Conservation (phyloP, 768 basidiomycete species). For the Tylopilus balloui region DNA sequence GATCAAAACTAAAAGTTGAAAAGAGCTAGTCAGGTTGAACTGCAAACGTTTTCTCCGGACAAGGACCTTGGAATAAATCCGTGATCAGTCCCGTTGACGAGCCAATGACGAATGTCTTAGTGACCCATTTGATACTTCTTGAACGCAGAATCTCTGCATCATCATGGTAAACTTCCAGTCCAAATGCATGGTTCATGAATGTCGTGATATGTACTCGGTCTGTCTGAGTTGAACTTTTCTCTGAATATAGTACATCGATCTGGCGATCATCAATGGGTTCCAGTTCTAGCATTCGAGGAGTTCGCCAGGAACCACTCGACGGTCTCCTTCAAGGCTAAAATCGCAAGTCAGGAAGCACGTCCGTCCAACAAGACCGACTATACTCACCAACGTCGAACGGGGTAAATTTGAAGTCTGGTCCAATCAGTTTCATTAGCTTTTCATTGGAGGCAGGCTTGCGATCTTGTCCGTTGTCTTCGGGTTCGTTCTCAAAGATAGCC, state of each 20-base stretch:
- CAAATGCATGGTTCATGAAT: too few relatives aligned
- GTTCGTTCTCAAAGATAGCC: slow-evolving; percentile 66
- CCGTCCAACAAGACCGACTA: background rate
- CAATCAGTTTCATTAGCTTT: slow-evolving; percentile 73
- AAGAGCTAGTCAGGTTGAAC: background rate
- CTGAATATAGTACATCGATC: slow-evolving; percentile 5
- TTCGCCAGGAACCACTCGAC: slow-evolving; percentile 89
- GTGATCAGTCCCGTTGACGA: slow-evolving; percentile 4
- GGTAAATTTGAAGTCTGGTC: slow-evolving; percentile 77
- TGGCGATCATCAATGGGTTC: slow-evolving; percentile 26
- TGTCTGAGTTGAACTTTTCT: background rate
- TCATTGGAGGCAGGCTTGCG: slow-evolving; percentile 94
- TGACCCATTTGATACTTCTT: background rate
- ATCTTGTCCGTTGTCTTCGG: slow-evolving; percentile 84
- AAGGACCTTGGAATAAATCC: slow-evolving; percentile 5
- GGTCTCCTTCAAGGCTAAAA: slow-evolving; percentile 64
- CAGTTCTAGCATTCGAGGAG: slow-evolving; percentile 65
- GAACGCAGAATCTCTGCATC: background rate
- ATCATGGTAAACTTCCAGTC: background rate
- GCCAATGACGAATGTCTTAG: background rate
- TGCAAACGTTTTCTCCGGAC: background rate
- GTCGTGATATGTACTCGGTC: background rate
- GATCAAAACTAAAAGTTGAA: slow-evolving; percentile 61
- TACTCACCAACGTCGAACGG: slow-evolving; percentile 76
- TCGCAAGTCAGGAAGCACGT: background rate